Base-by-base conservation (phyloP, 306 rosid species). In the Carpinus fangiana region DNA sequence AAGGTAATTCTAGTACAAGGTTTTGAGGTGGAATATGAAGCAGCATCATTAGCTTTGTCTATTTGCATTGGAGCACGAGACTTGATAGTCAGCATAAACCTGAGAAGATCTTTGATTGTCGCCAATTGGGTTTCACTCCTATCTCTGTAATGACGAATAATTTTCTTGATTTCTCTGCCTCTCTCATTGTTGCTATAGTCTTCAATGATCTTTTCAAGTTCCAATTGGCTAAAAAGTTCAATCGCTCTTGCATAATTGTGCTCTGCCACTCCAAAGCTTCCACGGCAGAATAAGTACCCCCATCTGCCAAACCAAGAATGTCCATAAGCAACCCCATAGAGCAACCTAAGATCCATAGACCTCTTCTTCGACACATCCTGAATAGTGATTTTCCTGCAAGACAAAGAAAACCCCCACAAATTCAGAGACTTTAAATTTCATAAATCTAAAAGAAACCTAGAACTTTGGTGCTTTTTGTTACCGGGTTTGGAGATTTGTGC, bases 291-390 rank as follows among this genome's bases (percentile, higher is more conserved):
- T 50, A 73, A 81, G 74, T 94, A 94, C 2, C 92, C 96, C 98
- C 98, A 94, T 72, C 97, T 84, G 21, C 97, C 97, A 38, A 94
- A 94, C 98, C 98, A 94, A 17, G 94, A 87, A 80, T 94, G 96
- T 7, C 90, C 90, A 72, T 94, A 92, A 14, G 98, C 96, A 45
- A 94, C 90, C 59, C 98, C 98, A 72, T 94, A 91, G 23, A 94
- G 91, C 31, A 94, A 81, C 50, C 98, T 90, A 57, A 94, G 96
- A 74, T 92, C 94, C 97, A 94, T 92, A 0, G 84, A 77, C 48
- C 93, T 82, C 75, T 94, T 94, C 87, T 88, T 84, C 16, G 95
- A 88, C 13, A 77, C 26, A 86, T 94, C 98, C 77, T 89, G 93
- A 43, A 94, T 86, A 12, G 92, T 80, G 41, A 94, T 76, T 87